These are phyloP conservation scores for Guadua angustifolia DNA, from an alignment of 176 grass and related monocot genomes.

Conservation along the genomic window DNA sequence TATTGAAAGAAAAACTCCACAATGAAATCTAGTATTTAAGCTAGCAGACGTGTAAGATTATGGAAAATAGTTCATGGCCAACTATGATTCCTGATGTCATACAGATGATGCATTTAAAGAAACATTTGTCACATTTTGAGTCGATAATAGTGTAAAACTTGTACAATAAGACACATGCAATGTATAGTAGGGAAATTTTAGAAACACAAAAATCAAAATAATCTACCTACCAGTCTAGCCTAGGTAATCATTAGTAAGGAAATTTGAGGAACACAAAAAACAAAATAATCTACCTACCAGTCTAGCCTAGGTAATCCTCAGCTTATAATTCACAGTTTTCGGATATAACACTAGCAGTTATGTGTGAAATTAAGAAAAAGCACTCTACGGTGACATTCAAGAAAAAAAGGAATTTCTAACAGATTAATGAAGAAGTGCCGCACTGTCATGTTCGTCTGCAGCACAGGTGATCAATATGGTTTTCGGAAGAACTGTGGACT, in stretches of 20 bases:
- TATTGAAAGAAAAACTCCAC: neutral
- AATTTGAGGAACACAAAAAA: neutral
- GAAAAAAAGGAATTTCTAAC: neutral
- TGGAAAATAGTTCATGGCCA: neutral
- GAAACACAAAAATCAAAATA: neutral
- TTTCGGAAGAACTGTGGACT: neutral
- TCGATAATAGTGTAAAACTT: constrained; percentile 2
- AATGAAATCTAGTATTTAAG: neutral
- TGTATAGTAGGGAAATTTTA: neutral
- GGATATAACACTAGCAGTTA: neutral
- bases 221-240: neutral
- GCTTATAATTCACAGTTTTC: constrained; percentile 1
- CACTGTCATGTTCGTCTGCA: constrained; percentile 3
- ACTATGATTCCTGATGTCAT: neutral
- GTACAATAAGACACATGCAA: neutral
- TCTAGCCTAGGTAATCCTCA: constrained; percentile 7
- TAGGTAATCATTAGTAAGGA: neutral
- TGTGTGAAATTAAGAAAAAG: neutral
- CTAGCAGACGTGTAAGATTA: neutral
- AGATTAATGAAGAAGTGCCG: constrained; percentile 1
- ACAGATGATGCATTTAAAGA: constrained; percentile 14
- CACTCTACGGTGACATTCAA: neutral
- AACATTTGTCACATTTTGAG: neutral
- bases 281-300: neutral
- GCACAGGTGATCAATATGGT: neutral